Evolutionary conservation across 169 alveolate species (phyloP).

Genomic region (Plasmodium falciparum): DNA sequence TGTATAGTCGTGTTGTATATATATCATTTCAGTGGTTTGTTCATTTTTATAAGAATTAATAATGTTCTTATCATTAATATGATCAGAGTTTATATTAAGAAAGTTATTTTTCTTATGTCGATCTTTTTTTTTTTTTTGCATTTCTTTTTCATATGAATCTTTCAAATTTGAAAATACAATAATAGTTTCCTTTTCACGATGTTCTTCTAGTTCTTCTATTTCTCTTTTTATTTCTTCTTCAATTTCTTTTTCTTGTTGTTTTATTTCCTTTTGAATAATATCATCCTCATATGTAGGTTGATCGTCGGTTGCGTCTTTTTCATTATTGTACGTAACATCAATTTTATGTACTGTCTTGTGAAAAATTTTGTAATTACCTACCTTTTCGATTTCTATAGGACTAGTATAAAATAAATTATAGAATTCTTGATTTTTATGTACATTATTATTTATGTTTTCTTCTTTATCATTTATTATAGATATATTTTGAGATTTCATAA

Average conservation of each 20-base stretch:
- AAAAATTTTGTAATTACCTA: slow-evolving; percentile 32
- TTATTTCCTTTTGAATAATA: not conserved
- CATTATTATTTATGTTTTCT: not conserved
- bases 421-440: slow-evolving; percentile 14
- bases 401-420: slow-evolving; percentile 42
- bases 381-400: slow-evolving; percentile 53
- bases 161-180: no score
- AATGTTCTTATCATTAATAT: not conserved
- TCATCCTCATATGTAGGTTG: not conserved
- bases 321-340: not conserved
- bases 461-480: slow-evolving; percentile 24
- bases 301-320: not conserved
- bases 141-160: no score
- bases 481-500: slow-evolving; percentile 24
- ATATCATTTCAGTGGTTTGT: not conserved
- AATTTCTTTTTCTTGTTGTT: not conserved
- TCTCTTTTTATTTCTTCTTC: not conserved
- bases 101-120: no score
- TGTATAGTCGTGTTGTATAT: not conserved
- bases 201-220: not conserved
- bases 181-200: not conserved
- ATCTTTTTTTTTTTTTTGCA: no score
- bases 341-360: slow-evolving; percentile 23
- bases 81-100: no score
- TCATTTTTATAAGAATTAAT: no score